These are phyloP conservation scores for Liriodendron chinense DNA, from an alignment of 164 flowering plant species.

Conservation along the genomic window DNA sequence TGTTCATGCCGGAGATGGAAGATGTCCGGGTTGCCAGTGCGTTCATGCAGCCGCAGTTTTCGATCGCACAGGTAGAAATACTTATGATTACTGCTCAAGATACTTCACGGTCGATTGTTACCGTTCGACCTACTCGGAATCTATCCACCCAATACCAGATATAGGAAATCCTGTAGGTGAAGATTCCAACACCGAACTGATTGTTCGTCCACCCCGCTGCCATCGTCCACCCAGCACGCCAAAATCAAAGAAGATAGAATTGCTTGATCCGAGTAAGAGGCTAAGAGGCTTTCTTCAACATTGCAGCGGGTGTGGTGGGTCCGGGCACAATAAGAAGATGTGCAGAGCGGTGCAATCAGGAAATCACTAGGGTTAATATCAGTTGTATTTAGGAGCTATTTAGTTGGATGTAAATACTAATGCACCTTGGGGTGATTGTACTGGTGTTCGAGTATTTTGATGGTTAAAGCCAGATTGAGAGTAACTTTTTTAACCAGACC, in stretches of 20 bases:
- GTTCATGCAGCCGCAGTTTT: constrained; percentile 66
- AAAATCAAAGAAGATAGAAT: constrained; percentile 26
- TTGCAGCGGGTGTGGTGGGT: constrained; percentile 52
- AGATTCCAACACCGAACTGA: constrained; percentile 21
- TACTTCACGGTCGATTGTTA: constrained; percentile 42
- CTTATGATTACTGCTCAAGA: constrained; percentile 49
- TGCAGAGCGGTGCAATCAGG: constrained; percentile 35
- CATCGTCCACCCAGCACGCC: constrained; percentile 21
- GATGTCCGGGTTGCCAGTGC: constrained; percentile 55
- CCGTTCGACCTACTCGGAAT: constrained; percentile 38
- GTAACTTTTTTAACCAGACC: no score
- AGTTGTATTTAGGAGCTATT: neutral
- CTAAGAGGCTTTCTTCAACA: constrained; percentile 24
- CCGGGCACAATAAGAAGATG: constrained; percentile 60
- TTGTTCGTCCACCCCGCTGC: constrained; percentile 40
- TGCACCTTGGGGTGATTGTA: no score
- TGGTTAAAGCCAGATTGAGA: no score
- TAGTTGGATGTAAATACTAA: neutral
- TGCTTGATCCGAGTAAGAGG: constrained; percentile 12
- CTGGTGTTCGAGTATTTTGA: no score
- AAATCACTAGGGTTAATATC: neutral
- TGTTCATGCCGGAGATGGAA: constrained; percentile 62
- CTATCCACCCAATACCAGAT: constrained; percentile 40
- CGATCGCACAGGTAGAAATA: constrained; percentile 27
- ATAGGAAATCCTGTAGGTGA: constrained; percentile 14